Evolutionary conservation across 2,329 filamentous ascomycete genomes (phyloP), one percentile per base, ranked within the genome.

Genomic region (Penicillium carneum): DNA sequence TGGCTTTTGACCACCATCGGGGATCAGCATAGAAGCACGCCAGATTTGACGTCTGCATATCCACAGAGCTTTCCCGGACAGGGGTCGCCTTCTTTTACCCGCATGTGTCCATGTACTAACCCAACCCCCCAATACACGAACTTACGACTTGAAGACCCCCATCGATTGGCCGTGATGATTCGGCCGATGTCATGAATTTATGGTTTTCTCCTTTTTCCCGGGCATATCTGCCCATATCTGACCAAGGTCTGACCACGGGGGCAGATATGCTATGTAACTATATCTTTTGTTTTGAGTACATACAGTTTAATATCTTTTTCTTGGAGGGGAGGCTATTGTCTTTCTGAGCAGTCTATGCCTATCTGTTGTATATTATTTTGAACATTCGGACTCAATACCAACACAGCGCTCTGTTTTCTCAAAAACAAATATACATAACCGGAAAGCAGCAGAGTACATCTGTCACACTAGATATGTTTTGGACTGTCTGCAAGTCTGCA

Each of bases 1-100:
- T 81, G 57, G 69, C 71, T 39, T 67, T 70, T 38, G 71, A 74
- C 55, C 23, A 26, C 23, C 23, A 26, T 26, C 67, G 48, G 38
- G 36, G 34, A 52, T 20, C 46, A 59, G 33, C 33, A 39, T 38
- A 45, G 38, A 23, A 31, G 36, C 36, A 39, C 23, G 23, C 23
- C 43, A 47, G 45, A 47, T 47, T 47, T 31, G 45, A 47, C 45
- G 16, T 47, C 45, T 47, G 45, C 41, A 23, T 43, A n/a, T 39
- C 36, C 20, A 14, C 23, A 26, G 23, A 26, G 16, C 56, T 49
- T 53, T 43, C 64, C 49, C 42, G 41, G 41, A 43, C 41, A 45
- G 12, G 20, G 41, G 41, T 47, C 45, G 16, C 26, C 26, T 47
- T 31, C 29, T 29, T 45, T 16, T 10, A 48, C 46, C 31, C n/a